Percentiles rank a stretch among this genome's conserved stretches.
Evolutionary conservation across 306 rosid species (phyloP).

Genomic region (Cucumis cinereus): DNA sequence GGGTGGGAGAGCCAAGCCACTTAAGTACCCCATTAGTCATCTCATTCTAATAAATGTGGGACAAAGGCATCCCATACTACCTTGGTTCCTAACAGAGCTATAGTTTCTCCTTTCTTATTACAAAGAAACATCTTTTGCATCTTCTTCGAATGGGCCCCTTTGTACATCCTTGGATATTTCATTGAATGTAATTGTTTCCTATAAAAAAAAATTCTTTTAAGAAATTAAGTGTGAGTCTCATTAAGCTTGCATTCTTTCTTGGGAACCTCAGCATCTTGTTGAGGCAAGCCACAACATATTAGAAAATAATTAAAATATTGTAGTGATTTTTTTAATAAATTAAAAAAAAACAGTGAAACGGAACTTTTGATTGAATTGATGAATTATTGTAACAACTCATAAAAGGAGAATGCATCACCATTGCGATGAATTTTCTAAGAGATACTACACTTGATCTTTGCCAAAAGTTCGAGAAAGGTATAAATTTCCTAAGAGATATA

Average conservation of each 20-base stretch:
- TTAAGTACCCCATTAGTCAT: no score
- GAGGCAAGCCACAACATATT: neutral
- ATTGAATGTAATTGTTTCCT: no score
- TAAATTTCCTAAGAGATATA: neutral
- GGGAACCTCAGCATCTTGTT: neutral
- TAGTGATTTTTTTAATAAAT: neutral
- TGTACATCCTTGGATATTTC: no score
- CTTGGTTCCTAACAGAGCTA: no score
- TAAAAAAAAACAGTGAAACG: neutral
- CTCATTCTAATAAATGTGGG: no score
- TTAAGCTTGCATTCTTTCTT: neutral
- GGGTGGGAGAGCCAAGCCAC: no score
- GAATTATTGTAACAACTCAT: neutral
- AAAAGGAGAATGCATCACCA: neutral
- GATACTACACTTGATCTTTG: no score
- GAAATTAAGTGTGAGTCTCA: neutral
- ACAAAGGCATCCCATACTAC: no score
- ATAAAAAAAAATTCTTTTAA: neutral
- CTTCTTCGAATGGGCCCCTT: no score
- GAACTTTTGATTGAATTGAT: neutral
- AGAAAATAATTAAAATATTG: neutral
- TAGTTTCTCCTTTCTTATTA: no score
- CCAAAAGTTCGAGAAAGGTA: no score
- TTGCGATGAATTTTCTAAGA: neutral
- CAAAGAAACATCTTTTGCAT: no score